These are phyloP conservation scores for Solanum tarijense DNA, from an alignment of 257 asterid species.

Conservation along the genomic window DNA sequence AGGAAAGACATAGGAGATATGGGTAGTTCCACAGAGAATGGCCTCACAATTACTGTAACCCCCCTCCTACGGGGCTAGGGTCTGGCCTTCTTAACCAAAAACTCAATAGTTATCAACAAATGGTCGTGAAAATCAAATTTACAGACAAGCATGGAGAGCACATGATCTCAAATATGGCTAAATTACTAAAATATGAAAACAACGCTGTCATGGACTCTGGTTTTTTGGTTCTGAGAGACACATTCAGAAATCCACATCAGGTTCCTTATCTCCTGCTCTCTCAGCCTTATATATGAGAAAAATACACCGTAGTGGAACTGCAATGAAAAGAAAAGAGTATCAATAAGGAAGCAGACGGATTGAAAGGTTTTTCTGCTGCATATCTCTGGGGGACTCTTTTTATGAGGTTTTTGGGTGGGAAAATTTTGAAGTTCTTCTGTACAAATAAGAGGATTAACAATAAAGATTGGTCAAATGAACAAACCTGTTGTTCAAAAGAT, in stretches of 20 bases:
- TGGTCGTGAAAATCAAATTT: not conserved
- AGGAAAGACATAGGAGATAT: not conserved
- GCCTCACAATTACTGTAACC: not conserved
- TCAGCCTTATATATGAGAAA: conserved; percentile 82
- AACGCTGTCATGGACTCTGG: conserved; percentile 87
- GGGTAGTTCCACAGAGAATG: not conserved
- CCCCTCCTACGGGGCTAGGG: not conserved
- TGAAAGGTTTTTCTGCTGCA: not conserved
- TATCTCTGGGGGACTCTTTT: not conserved
- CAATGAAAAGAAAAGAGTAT: conserved; percentile 12
- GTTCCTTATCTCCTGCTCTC: conserved; percentile 96
- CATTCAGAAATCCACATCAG: conserved; percentile 98
- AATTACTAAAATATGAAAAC: conserved; percentile 64
- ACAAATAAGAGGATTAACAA: not conserved
- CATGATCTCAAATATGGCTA: not conserved
- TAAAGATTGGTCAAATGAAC: conserved; percentile 7
- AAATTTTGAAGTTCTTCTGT: not conserved
- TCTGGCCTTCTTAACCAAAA: not conserved
- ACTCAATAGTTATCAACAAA: not conserved
- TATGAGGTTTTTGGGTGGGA: not conserved
- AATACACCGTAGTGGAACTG: conserved; percentile 90
- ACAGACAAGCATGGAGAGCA: not conserved
- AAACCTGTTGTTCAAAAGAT: conserved; percentile 93
- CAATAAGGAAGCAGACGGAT: not conserved
- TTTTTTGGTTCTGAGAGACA: conserved; percentile 91